Evolutionary conservation across 345 rosid species (phyloP), one percentile per base, ranked within the genome.

Genomic region (Mangifera indica): DNA sequence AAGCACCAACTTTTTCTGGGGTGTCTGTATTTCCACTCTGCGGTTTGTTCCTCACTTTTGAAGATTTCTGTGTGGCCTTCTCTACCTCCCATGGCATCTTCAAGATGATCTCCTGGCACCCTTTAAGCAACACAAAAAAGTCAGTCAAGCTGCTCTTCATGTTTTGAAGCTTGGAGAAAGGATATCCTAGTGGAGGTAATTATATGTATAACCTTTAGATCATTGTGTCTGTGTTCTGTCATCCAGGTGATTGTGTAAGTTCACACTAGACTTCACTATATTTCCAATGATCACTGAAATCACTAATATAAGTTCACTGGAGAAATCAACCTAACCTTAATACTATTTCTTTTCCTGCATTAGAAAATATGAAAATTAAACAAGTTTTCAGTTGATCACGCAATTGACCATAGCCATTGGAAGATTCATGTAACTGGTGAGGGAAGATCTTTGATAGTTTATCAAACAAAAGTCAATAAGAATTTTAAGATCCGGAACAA

Each of bases 41-140:
- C 48, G 52, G 46, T 61, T 44, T 12, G 69, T 15, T 62, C 40
- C 45, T 63, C 57, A 46, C 42, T 58, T n/a, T 34, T 54, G 45
- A 69, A 56, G n/a, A n/a, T n/a, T n/a, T n/a, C n/a, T n/a, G 64
- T 61, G 22, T 17, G 22, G 58, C 51, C 66, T 67, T 24, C 40
- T 49, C 57, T 4, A 26, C 37, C 51, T 51, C 25, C 59, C 58
- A 4, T 24, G 42, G 42, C 56, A 46, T 29, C 18, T 25, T 10
- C 54, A 29, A 18, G 2, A 51, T 10, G 14, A 34, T 18, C 62
- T 52, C 67, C 67, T 24, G 15, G 57, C 63, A 52, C 62, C 63
- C 60, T 40, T 42, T 52, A 53, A 24, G 21, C 5, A 40, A 54
- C 6, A 20, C 20, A 37, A 34, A 54, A 20, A 54, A 34, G 20